Percentiles rank a stretch among this genome's conserved stretches.
Conservation (phyloP, 2,329 filamentous ascomycete genomes). For the Colletotrichum camelliae region DNA sequence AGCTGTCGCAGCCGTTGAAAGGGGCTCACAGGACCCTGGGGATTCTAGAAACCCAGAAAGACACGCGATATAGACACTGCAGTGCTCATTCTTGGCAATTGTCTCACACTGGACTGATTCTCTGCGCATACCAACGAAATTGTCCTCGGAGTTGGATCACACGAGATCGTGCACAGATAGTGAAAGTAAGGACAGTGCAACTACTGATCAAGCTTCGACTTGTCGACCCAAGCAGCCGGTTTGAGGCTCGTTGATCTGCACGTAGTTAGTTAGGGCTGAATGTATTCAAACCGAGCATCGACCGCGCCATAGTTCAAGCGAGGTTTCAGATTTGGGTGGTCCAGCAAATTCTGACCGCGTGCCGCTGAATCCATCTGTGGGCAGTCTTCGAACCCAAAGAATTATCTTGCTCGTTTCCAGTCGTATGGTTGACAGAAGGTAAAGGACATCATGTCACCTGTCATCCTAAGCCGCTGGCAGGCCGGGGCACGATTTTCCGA, state of each 20-base stretch:
- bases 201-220: not conserved
- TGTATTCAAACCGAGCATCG: not conserved
- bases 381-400: not conserved
- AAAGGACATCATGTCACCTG: slow-evolving; percentile 12
- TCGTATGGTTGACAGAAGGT: not conserved
- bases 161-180: not conserved
- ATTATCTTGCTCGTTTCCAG: not conserved
- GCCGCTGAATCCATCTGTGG: not conserved
- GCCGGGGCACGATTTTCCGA: not conserved
- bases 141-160: not conserved
- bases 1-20: not conserved
- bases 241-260: not conserved
- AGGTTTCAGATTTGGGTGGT: not conserved
- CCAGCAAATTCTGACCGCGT: not conserved
- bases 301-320: not conserved
- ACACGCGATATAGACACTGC: not conserved
- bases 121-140: not conserved
- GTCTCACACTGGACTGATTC: not conserved
- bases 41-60: not conserved
- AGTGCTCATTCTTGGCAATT: not conserved
- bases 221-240: not conserved
- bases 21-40: not conserved
- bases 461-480: slow-evolving; percentile 8
- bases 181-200: not conserved
- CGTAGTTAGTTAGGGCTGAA: not conserved